Evolutionary conservation across 306 rosid genomes (phyloP).

Genomic region (Trifolium dubium): DNA sequence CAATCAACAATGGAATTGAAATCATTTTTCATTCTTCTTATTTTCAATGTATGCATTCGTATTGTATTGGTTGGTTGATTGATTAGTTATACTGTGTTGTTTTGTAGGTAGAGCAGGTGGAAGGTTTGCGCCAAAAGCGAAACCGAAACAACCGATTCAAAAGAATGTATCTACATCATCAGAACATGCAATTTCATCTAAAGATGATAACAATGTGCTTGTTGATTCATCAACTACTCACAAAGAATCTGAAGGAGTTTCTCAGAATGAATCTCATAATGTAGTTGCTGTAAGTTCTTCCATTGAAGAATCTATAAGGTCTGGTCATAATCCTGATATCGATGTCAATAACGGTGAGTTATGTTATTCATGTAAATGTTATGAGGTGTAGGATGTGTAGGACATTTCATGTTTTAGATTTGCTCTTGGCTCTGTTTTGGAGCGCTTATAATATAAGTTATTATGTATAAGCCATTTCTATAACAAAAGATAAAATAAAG

Average conservation of each 20-base stretch:
- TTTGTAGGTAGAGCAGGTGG: slow-evolving; percentile 53
- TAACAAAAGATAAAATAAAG: not conserved
- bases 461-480: not conserved
- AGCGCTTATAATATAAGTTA: not conserved
- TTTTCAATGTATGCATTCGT: not conserved
- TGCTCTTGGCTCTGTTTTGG: not conserved
- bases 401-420: not conserved
- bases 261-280: slow-evolving; percentile 36
- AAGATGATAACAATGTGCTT: slow-evolving; percentile 44
- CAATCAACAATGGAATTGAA: not conserved
- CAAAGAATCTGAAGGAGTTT: slow-evolving; percentile 21
- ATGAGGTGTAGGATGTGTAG: not conserved
- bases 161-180: slow-evolving; percentile 42
- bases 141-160: slow-evolving; percentile 56
- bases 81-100: not conserved
- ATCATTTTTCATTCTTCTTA: not conserved
- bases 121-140: slow-evolving; percentile 68
- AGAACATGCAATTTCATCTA: not conserved
- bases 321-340: not conserved
- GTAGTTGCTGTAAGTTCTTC: slow-evolving; percentile 16
- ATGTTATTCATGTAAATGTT: slow-evolving; percentile 18
- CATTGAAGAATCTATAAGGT: not conserved
- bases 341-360: slow-evolving; percentile 43
- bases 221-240: slow-evolving; percentile 32
- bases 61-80: not conserved